Evolutionary conservation across 139 green algal genomes (phyloP), one percentile per base, ranked within the genome.

Genomic region (Chlorella sp.): DNA sequence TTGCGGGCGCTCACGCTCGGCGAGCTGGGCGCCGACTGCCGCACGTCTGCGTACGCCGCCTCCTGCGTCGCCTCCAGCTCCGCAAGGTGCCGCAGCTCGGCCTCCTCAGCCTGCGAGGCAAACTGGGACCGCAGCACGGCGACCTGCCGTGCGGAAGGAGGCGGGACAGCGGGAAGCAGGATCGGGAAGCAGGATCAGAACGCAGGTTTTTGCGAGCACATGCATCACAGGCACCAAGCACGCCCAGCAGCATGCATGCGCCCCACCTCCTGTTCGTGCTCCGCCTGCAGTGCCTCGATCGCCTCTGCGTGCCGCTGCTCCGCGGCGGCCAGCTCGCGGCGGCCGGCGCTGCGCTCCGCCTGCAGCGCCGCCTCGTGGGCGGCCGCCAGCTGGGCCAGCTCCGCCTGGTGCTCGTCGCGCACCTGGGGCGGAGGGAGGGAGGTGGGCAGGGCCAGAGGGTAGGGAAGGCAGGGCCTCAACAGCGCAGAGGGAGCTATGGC

Each of bases 61-160:
- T 71, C 73, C 61, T 72, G 60, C 35, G 73, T 61, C 2, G 60
- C 61, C 48, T 79, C 73, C 38, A 79, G 62, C 50, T 79, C 73
- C 40, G 56, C 51, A n/a, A 79, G 50, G 73, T 79, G 63, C 29
- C 36, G 38, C 50, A 79, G 73, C 73, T 79, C 73, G 0, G 12
- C 21, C 1, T 36, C 29, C 38, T 79, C 62, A 5, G 41, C 12
- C 9, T 62, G 8, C 5, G 51, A 48, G 63, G 73, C 73, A 15
- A 45, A 33, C 63, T 25, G 36, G 38, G n/a, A 40, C 35, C 73
- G 48, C 63, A 41, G 38, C n/a, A 43, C 40, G 41, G 23, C 15
- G 5, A 77, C 56, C 70, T 77, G 67, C 17, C 5, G 31, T 1
- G 11, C n/a, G 27, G n/a, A 27, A 29, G 9, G n/a, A 5, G 63